phyloP scores from a whole-genome alignment of 306 rosid species.

The Benincasa hispida region DNA sequence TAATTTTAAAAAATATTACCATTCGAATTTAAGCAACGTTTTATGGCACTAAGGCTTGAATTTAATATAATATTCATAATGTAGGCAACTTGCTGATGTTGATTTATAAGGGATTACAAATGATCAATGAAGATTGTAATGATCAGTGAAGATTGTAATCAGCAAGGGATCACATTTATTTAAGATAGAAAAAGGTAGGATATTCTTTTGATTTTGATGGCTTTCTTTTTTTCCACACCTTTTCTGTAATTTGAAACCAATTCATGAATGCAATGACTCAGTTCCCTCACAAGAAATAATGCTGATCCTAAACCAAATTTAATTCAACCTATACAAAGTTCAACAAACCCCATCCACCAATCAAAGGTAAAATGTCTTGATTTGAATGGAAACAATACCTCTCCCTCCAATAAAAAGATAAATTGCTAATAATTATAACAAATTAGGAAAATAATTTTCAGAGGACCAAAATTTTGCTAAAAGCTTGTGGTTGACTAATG shows the following conservation, averaged over 20 bases:
- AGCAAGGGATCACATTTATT: background rate
- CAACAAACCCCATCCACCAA: background rate
- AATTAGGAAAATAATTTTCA: background rate
- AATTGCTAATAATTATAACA: background rate
- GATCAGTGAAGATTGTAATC: too few relatives aligned
- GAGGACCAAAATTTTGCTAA: slow-evolving; percentile 1
- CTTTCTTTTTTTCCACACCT: background rate
- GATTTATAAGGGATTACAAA: background rate
- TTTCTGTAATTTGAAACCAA: background rate
- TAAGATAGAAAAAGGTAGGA: too few relatives aligned
- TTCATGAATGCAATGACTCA: background rate
- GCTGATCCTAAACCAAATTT: background rate
- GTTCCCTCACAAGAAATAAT: background rate
- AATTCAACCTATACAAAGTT: slow-evolving; percentile 2
- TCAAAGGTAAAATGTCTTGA: background rate
- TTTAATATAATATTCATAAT: background rate
- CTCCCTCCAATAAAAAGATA: background rate
- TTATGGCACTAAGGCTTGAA: background rate
- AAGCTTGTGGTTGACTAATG: background rate
- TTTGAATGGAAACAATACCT: background rate
- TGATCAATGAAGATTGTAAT: background rate
- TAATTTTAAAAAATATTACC: too few relatives aligned
- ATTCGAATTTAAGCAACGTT: too few relatives aligned
- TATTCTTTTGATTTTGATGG: too few relatives aligned
- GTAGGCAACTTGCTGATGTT: background rate